Evolutionary conservation across 495 filamentous ascomycete genomes (phyloP), one percentile per base, ranked within the genome.

Genomic region (Annulohypoxylon moriforme): DNA sequence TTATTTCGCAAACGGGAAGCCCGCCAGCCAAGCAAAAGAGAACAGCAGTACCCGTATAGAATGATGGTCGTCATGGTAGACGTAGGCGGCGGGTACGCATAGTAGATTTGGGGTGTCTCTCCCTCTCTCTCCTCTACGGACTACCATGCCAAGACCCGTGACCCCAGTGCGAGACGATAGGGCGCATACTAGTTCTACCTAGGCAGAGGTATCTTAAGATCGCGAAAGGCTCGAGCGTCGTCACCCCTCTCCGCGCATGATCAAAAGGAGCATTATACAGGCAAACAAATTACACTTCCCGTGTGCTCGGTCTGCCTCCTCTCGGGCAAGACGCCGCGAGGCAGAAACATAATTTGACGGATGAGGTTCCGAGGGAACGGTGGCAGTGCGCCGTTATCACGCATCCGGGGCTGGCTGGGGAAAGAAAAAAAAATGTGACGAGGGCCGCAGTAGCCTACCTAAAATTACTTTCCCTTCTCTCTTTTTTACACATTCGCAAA

Each of bases 321-420:
- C 58, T 64, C 53, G 58, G 16, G 31, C 52, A 33, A 56, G 64
- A 27, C 52, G 65, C 29, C 16, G 40, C 47, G 34, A 55, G 60
- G 70, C 60, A 60, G 59, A 65, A 60, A 57, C 18, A 34, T 42
- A 44, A 52, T n/a, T 20, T 33, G 20, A 38, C 49, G 34, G 40
- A 60, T 36, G 50, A 65, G 36, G 58, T 68, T 49, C 57, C 50
- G 22, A 50, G 42, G 55, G 59, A 68, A 69, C 71, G 71, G 66
- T 73, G 67, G 71, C 71, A 73, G 66, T 69, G 71, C 61, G 71
- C 59, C 47, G 65, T 66, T 52, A 49, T 73, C 65, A 69, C 71
- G 57, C 64, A 68, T 60, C 65, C 55, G 65, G 65, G 40, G 22
- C 20, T 31, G 42, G 20, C 36, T 16, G 16, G 20, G 44, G 52